Percentiles rank a stretch among this genome's conserved stretches.
These are phyloP conservation scores for Liriodendron chinense DNA, from an alignment of 164 flowering plant genomes.

Conservation along the genomic window DNA sequence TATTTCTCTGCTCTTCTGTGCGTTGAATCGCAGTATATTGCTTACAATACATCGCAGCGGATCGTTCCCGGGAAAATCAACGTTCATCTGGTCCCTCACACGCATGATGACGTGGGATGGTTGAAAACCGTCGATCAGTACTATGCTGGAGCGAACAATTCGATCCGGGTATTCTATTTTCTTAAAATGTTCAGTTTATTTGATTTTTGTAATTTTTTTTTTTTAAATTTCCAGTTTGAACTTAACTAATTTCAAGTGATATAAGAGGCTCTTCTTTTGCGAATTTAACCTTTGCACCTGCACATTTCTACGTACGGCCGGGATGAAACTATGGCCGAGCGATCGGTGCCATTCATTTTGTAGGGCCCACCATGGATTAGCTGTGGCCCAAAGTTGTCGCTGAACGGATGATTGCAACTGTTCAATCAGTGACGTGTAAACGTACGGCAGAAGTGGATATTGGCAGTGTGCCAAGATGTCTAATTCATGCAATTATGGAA, in stretches of 20 bases:
- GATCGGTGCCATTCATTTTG: background rate
- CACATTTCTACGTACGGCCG: no score
- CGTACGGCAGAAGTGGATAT: no score
- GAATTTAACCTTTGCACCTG: no score
- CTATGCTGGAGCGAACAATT: slow-evolving; percentile 63
- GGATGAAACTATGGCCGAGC: background rate
- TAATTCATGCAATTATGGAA: no score
- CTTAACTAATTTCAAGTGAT: background rate
- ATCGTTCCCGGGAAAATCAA: slow-evolving; percentile 52
- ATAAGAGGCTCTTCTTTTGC: background rate
- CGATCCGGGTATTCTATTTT: slow-evolving; percentile 38
- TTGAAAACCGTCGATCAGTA: slow-evolving; percentile 70
- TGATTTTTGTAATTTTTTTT: background rate
- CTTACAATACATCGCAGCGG: slow-evolving; percentile 46
- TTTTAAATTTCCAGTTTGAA: background rate
- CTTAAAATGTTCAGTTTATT: no score
- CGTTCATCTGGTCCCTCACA: slow-evolving; percentile 63
- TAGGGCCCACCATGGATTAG: background rate
- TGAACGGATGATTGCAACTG: background rate
- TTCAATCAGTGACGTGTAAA: background rate
- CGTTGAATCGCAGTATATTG: slow-evolving; percentile 35
- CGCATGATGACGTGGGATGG: slow-evolving; percentile 76
- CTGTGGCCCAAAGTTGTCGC: background rate
- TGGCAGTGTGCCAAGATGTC: no score
- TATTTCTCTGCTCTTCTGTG: background rate